Percentiles rank a stretch among this genome's conserved stretches.
phyloP scores from a whole-genome alignment of 306 rosid genomes.

The Mimosa bimucronata region DNA sequence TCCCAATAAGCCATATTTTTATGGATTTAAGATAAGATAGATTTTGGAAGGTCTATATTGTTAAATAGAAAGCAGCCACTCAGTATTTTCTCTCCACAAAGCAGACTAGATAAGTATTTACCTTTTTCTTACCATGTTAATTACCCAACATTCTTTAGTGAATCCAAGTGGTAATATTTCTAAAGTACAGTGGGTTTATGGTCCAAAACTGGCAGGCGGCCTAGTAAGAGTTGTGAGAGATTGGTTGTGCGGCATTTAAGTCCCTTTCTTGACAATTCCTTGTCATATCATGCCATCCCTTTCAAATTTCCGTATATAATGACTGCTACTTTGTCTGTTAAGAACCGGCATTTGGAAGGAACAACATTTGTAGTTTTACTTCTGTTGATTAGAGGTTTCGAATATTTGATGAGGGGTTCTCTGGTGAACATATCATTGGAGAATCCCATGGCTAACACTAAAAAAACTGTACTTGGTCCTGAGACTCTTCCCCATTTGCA shows the following conservation, averaged over 20 bases:
- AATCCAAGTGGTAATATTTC: not conserved
- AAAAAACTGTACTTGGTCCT: not conserved
- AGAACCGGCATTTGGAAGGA: constrained; percentile 11
- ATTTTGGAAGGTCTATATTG: not conserved
- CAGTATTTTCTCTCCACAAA: not conserved
- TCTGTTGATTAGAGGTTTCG: not conserved
- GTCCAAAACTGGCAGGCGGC: not conserved
- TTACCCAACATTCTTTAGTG: not conserved
- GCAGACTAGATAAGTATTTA: not conserved
- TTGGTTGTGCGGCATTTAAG: not conserved
- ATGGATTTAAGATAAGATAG: not conserved
- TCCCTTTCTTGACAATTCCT: not conserved
- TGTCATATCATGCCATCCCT: constrained; percentile 3
- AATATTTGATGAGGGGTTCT: not conserved
- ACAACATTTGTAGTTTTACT: not conserved
- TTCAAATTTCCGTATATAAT: not conserved
- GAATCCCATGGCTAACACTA: not conserved
- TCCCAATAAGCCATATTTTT: not conserved
- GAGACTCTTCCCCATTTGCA: not conserved
- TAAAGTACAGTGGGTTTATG: not conserved
- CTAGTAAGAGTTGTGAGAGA: not conserved
- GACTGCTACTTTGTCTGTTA: not conserved
- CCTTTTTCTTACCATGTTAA: not conserved
- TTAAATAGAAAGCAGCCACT: not conserved
- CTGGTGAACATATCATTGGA: not conserved